These are phyloP conservation scores for Phytomonas sp. DNA, from an alignment of 208 protist species.

Conservation along the genomic window DNA sequence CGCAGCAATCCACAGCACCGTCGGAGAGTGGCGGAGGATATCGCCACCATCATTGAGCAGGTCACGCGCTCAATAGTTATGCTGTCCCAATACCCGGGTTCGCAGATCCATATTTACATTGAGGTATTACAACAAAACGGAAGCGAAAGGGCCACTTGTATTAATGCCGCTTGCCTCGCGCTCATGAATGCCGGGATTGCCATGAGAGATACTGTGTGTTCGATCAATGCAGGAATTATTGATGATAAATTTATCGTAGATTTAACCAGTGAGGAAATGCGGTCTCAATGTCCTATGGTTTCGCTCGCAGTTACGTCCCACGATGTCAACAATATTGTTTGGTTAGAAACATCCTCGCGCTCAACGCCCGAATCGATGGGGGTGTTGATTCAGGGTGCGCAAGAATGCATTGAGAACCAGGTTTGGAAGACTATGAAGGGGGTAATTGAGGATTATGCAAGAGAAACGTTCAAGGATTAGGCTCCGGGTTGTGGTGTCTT, in stretches of 20 bases:
- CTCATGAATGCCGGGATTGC: constrained; percentile 73
- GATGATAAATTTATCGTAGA: constrained; percentile 66
- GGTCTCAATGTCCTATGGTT: constrained; percentile 59
- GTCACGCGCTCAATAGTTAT: constrained; percentile 70
- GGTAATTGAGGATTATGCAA: constrained; percentile 48
- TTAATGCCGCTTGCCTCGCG: constrained; percentile 86
- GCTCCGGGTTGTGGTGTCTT: neutral
- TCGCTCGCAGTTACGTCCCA: constrained; percentile 57
- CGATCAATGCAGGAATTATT: constrained; percentile 54
- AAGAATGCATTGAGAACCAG: constrained; percentile 29
- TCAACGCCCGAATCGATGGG: constrained; percentile 40
- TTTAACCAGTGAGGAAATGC: constrained; percentile 67
- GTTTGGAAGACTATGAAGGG: constrained; percentile 34
- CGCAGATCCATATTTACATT: constrained; percentile 81
- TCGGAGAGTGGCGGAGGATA: constrained; percentile 65
- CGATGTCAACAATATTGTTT: constrained; percentile 59
- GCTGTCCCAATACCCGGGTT: constrained; percentile 75
- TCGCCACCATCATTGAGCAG: constrained; percentile 55
- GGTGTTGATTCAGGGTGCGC: constrained; percentile 43
- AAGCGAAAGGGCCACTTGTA: constrained; percentile 69
- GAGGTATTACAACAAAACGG: constrained; percentile 78
- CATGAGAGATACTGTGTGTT: constrained; percentile 72
- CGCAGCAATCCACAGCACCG: constrained; percentile 53
- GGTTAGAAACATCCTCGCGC: constrained; percentile 66
- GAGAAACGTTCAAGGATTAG: constrained; percentile 21